Evolutionary conservation across 495 filamentous ascomycete species (phyloP).

Genomic region (Penicillium ochrochloron): DNA sequence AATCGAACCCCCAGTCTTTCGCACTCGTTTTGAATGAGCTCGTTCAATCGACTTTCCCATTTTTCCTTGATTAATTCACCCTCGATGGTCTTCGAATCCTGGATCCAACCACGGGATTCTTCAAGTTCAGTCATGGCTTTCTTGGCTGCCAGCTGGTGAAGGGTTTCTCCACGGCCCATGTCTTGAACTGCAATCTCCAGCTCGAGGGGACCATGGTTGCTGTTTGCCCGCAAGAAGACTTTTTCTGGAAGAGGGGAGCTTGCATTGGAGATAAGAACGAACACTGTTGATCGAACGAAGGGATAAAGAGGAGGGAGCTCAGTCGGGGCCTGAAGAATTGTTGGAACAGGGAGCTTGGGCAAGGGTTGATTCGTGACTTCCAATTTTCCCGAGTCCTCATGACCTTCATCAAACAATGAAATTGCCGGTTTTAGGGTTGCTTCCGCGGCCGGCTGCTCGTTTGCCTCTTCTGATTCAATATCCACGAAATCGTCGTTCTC

Average conservation of each 20-base stretch:
- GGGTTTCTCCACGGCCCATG: neutral
- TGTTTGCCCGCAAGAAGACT: neutral
- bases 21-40: constrained; percentile 17
- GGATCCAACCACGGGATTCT: constrained; percentile 21
- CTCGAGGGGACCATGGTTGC: neutral
- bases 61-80: neutral
- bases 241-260: neutral
- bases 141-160: constrained; percentile 1
- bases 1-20: constrained; percentile 15
- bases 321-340: neutral
- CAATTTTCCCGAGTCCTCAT: neutral
- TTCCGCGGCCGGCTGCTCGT: neutral
- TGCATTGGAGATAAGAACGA: neutral
- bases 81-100: neutral
- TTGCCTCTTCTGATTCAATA: neutral
- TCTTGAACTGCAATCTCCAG: neutral
- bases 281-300: neutral
- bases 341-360: neutral
- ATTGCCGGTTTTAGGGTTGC: neutral
- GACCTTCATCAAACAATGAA: neutral
- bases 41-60: neutral
- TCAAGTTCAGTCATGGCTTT: neutral
- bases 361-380: neutral
- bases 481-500: neutral
- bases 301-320: neutral